Percentiles rank a stretch among this genome's conserved stretches.
Evolutionary conservation across 768 basidiomycete genomes (phyloP).

Genomic region (Pholiota conissans): DNA sequence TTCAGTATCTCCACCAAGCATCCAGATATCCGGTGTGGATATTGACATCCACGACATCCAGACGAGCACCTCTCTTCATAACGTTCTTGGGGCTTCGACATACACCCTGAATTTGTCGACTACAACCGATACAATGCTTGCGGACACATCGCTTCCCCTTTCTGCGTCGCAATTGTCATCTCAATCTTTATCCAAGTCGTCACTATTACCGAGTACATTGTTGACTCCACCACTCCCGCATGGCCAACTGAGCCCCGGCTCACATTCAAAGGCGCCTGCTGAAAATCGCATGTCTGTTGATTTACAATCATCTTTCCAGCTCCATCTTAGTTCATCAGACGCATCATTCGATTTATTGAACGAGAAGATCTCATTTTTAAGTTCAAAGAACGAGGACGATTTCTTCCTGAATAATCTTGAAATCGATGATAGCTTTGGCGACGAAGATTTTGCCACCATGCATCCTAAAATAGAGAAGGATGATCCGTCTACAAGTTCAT

Average conservation of each 20-base stretch:
- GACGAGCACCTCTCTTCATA: neutral
- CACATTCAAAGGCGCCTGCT: slow-evolving; percentile 17
- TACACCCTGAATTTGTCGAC: slow-evolving; percentile 25
- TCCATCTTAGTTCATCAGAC: slow-evolving; percentile 46
- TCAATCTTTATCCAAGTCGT: slow-evolving; percentile 17
- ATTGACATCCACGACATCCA: neutral
- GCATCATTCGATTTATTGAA: slow-evolving; percentile 52
- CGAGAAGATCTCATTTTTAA: slow-evolving; percentile 51
- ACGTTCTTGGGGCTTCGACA: slow-evolving; percentile 23
- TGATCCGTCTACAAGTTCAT: neutral
- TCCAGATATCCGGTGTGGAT: slow-evolving; percentile 10
- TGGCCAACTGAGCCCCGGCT: slow-evolving; percentile 26
- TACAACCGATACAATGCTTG: slow-evolving; percentile 20
- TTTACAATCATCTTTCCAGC: slow-evolving; percentile 46
- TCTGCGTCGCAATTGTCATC: slow-evolving; percentile 25
- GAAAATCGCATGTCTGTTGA: slow-evolving; percentile 43
- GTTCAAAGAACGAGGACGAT: slow-evolving; percentile 28
- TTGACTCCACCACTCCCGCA: slow-evolving; percentile 15
- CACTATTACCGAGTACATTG: slow-evolving; percentile 1
- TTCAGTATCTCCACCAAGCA: slow-evolving; percentile 9
- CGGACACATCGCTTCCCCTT: slow-evolving; percentile 24
- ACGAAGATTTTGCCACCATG: slow-evolving; percentile 19
- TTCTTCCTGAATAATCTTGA: slow-evolving; percentile 35
- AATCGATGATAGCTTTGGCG: slow-evolving; percentile 42
- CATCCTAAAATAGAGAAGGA: slow-evolving; percentile 5